Conservation (phyloP, 345 rosid species). For the Populus ilicifolia region DNA sequence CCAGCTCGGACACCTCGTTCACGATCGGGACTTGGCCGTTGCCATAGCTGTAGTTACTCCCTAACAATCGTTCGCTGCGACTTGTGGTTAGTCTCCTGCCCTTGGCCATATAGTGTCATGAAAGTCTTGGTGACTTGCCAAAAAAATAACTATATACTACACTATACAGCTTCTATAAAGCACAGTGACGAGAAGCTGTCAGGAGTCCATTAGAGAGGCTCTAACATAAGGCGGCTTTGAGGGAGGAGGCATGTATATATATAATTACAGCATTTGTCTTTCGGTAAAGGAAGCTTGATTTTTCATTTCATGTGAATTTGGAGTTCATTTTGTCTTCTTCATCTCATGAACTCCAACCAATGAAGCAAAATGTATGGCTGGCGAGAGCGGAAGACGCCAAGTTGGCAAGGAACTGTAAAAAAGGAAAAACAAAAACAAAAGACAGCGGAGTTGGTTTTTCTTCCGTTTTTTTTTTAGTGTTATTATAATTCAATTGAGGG, state of each 20-base stretch:
- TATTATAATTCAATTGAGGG: too few relatives aligned
- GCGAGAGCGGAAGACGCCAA: constrained; percentile 26
- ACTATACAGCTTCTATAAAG: background rate
- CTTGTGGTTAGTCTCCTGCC: constrained; percentile 67
- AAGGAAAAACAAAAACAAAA: background rate
- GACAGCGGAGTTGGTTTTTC: background rate
- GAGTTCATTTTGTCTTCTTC: constrained; percentile 43
- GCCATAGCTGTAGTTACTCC: constrained; percentile 36
- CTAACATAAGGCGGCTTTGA: constrained; percentile 18
- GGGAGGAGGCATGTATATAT: constrained; percentile 30
- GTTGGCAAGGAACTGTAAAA: constrained; percentile 7
- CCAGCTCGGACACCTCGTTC: constrained; percentile 44
- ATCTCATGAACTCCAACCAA: constrained; percentile 10
- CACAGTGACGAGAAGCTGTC: background rate
- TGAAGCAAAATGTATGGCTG: background rate
- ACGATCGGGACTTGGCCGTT: constrained; percentile 20
- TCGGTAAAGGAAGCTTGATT: background rate
- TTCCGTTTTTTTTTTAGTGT: too few relatives aligned
- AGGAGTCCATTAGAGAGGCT: constrained; percentile 25
- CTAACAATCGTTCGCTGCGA: constrained; percentile 68
- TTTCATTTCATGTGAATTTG: constrained; percentile 57
- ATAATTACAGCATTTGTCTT: background rate
- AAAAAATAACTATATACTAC: background rate
- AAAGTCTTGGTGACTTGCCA: background rate
- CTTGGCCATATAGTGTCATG: constrained; percentile 46